These are phyloP conservation scores for Neurospora tetraspora DNA, from an alignment of 495 filamentous ascomycete species.

Conservation along the genomic window DNA sequence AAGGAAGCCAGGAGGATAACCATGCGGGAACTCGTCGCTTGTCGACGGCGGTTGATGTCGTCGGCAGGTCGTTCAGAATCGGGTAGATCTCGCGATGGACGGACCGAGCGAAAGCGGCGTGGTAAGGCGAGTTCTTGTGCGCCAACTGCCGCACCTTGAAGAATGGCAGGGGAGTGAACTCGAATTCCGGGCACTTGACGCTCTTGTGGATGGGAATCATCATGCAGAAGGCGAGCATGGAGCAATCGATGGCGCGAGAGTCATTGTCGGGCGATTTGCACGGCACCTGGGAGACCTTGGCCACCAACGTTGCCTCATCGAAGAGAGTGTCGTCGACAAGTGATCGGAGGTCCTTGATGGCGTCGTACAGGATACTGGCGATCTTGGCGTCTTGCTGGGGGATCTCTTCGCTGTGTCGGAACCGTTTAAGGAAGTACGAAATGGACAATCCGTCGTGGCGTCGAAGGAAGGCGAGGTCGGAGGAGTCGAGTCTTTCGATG, in stretches of 20 bases:
- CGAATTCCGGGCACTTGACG: constrained; percentile 22
- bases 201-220: constrained; percentile 34
- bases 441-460: constrained; percentile 50
- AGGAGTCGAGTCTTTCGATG: constrained; percentile 43
- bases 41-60: constrained; percentile 21
- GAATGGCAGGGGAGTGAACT: constrained; percentile 38
- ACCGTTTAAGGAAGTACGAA: constrained; percentile 37
- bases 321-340: constrained; percentile 33
- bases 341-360: constrained; percentile 27
- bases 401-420: constrained; percentile 28
- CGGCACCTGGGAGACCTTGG: constrained; percentile 28
- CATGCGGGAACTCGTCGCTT: not conserved
- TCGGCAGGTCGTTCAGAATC: constrained; percentile 22
- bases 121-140: constrained; percentile 32
- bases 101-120: constrained; percentile 31
- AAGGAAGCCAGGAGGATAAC: not conserved
- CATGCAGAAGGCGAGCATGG: constrained; percentile 33
- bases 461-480: constrained; percentile 48
- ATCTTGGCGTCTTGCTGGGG: constrained; percentile 17
- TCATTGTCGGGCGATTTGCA: constrained; percentile 20
- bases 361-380: constrained; percentile 24
- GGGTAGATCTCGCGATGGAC: constrained; percentile 36
- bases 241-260: constrained; percentile 19
- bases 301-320: constrained; percentile 31
- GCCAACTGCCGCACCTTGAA: constrained; percentile 40